Evolutionary conservation across 1,284 basidiomycete genomes (phyloP), one percentile per base, ranked within the genome.

Genomic region (Rhodotorula sp.): DNA sequence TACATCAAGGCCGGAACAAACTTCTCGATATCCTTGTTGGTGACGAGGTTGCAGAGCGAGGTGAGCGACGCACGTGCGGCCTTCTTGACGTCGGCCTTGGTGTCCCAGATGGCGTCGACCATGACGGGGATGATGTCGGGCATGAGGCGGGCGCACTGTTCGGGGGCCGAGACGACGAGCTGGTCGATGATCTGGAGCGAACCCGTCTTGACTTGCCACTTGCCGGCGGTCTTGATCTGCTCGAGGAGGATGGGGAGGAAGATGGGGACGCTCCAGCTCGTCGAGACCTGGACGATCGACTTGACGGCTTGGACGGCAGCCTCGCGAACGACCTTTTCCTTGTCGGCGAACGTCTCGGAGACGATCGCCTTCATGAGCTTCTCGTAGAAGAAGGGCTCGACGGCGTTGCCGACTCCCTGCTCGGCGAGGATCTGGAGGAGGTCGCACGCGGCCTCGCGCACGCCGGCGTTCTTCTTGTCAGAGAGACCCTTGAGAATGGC

Each of bases 71-170:
- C 89, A 80, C 94, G 94, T 75, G 95, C 93, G 65, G 94, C 92
- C 87, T 97, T 99, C 89, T 98, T 97, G 82, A 99, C 96, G 77
- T 98, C 94, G 73, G 92, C 87, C 86, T 99, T 99, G 84, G 96
- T 99, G 84, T 99, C 96, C 94, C 94, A 98, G 80, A 99, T 98
- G 73, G 90, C 94, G 80, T 94, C 95, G 61, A 94, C 82, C 81
- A 99, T 92, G 79, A 96, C 85, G 73, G 96, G 96, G 76, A 99
- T 90, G 78, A 98, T 94, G 71, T 96, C 92, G 74, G 95, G 94
- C 86, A 94, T 97, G 80, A 92, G 89, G 79, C 88, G 88, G 75
- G 91, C 91, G 76, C 88, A 91, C 84, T 96, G 94, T 74, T 84
- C 81, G 65, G 94, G 92, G 62, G 91, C 90, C 78, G 89, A 88